Evolutionary conservation across 148 eudicot genomes (phyloP).

Genomic region (Polygonum aviculare): DNA sequence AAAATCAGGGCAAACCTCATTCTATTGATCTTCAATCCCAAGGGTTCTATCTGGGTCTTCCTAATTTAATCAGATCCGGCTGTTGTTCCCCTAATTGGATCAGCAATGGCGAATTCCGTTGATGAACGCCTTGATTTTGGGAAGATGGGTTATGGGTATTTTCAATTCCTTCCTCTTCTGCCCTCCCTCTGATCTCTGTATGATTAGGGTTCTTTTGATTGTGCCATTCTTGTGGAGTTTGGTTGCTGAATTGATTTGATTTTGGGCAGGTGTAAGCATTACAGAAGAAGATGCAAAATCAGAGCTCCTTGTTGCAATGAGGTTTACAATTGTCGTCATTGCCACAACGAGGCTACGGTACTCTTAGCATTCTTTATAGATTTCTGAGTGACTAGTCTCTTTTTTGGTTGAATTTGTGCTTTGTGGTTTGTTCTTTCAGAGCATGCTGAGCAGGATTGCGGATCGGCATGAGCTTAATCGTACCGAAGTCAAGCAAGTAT

Average conservation of each 20-base stretch:
- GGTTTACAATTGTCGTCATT: constrained; percentile 84
- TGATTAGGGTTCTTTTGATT: neutral
- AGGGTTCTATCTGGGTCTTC: neutral
- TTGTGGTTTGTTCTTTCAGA: constrained; percentile 30
- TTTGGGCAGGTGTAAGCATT: constrained; percentile 71
- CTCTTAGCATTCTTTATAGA: neutral
- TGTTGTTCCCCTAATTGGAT: neutral
- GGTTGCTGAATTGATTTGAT: neutral
- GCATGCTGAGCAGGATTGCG: constrained; percentile 34
- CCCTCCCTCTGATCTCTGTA: neutral
- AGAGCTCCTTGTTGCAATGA: constrained; percentile 98
- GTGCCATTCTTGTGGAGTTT: neutral
- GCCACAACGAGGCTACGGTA: constrained; percentile 91
- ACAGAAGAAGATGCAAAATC: constrained; percentile 87
- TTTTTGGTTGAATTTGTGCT: constrained; percentile 11
- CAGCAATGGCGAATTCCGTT: constrained; percentile 53
- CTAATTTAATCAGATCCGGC: neutral
- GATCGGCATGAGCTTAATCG: constrained; percentile 83
- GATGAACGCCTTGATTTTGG: constrained; percentile 89
- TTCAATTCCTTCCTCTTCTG: neutral
- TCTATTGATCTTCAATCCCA: neutral
- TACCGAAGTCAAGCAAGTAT: constrained; percentile 65
- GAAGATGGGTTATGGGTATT: constrained; percentile 98
- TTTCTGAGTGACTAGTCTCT: constrained; percentile 7
- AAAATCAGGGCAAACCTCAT: constrained; percentile 4